Evolutionary conservation across 495 filamentous ascomycete genomes (phyloP).

Genomic region (Aspergillus diversus): DNA sequence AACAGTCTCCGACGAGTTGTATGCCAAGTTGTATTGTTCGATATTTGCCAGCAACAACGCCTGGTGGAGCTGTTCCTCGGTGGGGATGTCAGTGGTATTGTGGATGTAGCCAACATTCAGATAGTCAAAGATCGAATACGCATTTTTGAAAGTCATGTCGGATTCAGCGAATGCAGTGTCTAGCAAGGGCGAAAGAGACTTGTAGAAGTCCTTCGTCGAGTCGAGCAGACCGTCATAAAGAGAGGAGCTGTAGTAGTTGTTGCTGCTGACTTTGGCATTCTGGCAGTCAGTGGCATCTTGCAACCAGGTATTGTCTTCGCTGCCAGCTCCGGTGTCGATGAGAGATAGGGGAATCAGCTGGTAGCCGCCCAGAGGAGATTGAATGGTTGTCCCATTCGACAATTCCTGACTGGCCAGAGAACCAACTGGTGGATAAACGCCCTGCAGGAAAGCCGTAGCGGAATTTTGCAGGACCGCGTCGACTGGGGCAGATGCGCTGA

Average conservation of each 20-base stretch:
- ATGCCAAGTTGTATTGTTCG: constrained; percentile 57
- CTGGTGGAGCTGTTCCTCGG: constrained; percentile 37
- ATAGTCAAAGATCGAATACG: constrained; percentile 66
- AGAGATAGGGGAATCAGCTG: constrained; percentile 60
- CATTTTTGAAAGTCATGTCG: constrained; percentile 68
- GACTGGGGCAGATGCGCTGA: constrained; percentile 58
- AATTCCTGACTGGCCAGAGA: constrained; percentile 42
- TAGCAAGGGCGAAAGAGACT: constrained; percentile 62
- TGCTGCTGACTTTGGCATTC: constrained; percentile 67
- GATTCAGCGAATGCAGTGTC: constrained; percentile 57
- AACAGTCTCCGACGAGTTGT: constrained; percentile 49
- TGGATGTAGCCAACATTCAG: constrained; percentile 59
- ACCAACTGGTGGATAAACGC: constrained; percentile 64
- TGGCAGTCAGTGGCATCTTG: constrained; percentile 61
- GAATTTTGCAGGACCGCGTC: constrained; percentile 67
- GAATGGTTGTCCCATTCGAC: constrained; percentile 54
- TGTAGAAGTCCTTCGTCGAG: constrained; percentile 67
- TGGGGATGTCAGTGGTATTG: constrained; percentile 45
- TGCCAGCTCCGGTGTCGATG: constrained; percentile 45
- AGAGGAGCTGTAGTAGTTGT: constrained; percentile 68
- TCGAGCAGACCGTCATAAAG: constrained; percentile 57
- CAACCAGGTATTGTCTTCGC: constrained; percentile 61
- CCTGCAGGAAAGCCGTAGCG: constrained; percentile 62
- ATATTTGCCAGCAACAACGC: constrained; percentile 50
- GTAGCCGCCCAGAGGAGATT: constrained; percentile 61